Conservation (phyloP, 805 yeast species). For the Candida adriatica region DNA sequence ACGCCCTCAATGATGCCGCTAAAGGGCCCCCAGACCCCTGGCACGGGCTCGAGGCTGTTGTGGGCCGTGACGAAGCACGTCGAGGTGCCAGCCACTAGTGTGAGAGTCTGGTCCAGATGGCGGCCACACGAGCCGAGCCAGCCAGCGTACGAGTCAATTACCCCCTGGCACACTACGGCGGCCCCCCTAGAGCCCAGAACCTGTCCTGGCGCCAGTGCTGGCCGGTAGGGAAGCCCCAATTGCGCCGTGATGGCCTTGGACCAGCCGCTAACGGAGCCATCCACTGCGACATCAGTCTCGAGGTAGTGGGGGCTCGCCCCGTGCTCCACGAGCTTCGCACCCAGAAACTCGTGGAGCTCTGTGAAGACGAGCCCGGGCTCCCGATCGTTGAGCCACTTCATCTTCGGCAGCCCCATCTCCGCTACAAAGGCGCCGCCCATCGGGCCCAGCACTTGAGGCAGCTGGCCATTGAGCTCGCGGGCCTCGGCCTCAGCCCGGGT, state of each 20-base stretch:
- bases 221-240: too few relatives aligned
- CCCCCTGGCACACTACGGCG: conserved; percentile 34
- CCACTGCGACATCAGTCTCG: conserved; percentile 34
- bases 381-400: conserved; percentile 31
- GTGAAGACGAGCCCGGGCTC: conserved; percentile 30
- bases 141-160: conserved; percentile 55
- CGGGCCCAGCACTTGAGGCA: conserved; percentile 14
- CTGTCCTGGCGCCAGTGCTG: too few relatives aligned
- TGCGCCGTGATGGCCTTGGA: conserved; percentile 22
- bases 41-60: conserved; percentile 15
- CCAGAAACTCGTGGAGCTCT: conserved; percentile 45
- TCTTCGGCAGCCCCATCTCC: conserved; percentile 54
- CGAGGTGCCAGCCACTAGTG: conserved; percentile 58
- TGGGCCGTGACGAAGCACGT: conserved; percentile 43
- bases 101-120: conserved; percentile 23
- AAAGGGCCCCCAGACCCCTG: conserved; percentile 62
- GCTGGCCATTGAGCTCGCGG: conserved; percentile 17
- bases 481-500: conserved; percentile 34
- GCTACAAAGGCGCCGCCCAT: conserved; percentile 43
- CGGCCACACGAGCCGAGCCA: conserved; percentile 36
- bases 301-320: conserved; percentile 5
- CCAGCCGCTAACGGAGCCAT: conserved; percentile 58
- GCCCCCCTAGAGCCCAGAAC: neutral
- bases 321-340: conserved; percentile 22
- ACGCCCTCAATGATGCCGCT: conserved; percentile 26